Evolutionary conservation across 202 grass and related monocot species (phyloP), one percentile per base, ranked within the genome.

Genomic region (Alloteropsis angusta): DNA sequence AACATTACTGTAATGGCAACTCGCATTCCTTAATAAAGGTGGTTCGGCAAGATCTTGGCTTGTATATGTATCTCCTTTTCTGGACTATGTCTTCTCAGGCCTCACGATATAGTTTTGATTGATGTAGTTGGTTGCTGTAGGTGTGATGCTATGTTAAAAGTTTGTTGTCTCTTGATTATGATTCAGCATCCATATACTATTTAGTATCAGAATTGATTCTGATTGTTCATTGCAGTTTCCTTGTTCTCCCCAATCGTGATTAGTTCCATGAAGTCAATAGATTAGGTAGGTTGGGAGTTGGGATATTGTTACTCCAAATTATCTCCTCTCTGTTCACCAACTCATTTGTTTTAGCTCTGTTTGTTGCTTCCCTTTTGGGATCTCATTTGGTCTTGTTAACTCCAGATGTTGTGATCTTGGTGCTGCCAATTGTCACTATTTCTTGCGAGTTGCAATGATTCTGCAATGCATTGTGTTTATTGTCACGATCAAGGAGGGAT

Each of bases 131-230:
- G 38, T 35, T 80, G 38, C 0, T 22, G 47, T 76, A 17, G 55
- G 7, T 84, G 75, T 77, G 74, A 48, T 17, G 54, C 16, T 34
- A 16, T 50, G 72, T 34, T n/a, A 65, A 32, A 65, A 32, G n/a
- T 80, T 42, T 80, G 13, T 56, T 34, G 7, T 74, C 10, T 71
- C 26, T 75, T 71, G 77, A 48, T 39, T 60, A 71, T 32, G 46
- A 84, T 14, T 52, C 16, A 7, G 12, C 63, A 80, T 42, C 30
- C n/a, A n/a, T n/a, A 28, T 56, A 50, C 65, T 11, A 1, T 76
- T 71, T 56, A 49, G 21, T 58, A 65, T 16, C 56, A 50, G 15
- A 22, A 7, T 26, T 58, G 43, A 84, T 49, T 32, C 39, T 47
- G 44, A 41, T 55, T 63, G 22, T 8, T 28, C 74, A 1, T 59